A percentile compares a stretch with the other conserved stretches of the same genome.
phyloP scores from a whole-genome alignment of 441 rosid genomes.

The Corymbia citriodora region DNA sequence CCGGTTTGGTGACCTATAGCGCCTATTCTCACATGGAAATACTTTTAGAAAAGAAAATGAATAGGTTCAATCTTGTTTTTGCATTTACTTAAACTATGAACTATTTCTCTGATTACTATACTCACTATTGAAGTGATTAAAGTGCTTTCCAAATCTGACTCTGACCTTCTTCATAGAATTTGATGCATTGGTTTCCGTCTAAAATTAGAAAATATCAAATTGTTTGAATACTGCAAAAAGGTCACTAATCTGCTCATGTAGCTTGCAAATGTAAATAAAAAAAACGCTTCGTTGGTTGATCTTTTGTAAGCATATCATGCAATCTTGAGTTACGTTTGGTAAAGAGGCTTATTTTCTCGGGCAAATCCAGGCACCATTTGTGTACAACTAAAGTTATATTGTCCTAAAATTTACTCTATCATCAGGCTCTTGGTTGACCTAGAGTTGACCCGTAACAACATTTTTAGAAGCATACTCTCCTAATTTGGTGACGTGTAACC shows the following conservation, averaged over 20 bases:
- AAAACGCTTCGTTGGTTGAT: background rate
- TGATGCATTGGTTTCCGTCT: background rate
- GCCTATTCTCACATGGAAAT: background rate
- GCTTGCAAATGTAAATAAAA: background rate
- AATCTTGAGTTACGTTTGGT: background rate
- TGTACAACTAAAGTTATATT: background rate
- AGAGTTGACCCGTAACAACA: background rate
- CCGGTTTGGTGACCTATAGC: background rate
- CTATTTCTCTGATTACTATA: background rate
- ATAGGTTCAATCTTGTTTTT: background rate
- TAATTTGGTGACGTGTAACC: background rate
- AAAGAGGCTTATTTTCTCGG: background rate
- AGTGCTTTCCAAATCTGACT: background rate
- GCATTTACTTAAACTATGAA: background rate
- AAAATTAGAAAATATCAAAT: background rate
- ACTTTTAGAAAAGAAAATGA: background rate
- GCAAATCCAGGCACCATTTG: background rate
- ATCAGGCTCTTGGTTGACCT: background rate
- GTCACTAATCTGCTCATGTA: background rate
- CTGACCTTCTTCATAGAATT: background rate
- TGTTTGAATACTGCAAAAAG: background rate
- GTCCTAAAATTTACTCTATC: background rate
- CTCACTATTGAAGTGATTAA: background rate
- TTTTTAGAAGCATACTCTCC: background rate
- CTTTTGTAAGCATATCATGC: background rate